Evolutionary conservation across 129 eudicot genomes (phyloP), one percentile per base, ranked within the genome.

Genomic region (Centella asiatica): DNA sequence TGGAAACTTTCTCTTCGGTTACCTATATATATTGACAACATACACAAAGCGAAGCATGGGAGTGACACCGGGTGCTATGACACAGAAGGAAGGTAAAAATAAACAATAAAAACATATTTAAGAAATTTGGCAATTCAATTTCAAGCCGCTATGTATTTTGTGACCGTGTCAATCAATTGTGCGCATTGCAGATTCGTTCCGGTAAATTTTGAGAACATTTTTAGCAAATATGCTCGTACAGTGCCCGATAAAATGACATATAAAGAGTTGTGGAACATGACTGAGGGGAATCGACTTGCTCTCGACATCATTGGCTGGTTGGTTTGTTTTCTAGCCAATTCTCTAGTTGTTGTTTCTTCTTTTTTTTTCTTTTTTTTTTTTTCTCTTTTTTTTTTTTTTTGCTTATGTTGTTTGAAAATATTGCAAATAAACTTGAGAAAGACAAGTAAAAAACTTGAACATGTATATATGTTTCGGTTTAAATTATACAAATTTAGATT

Each of bases 221-320:
- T 90, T 67, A 90, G 88, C 87, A 86, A 84, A 80, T 84, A 84
- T 31, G 98, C 87, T 81, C 87, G 89, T 88, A 42, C 73, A 13
- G 54, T 26, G 3, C 78, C 81, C 14, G 78, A 72, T 31, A 72
- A 75, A 53, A 62, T 80, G 44, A 71, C 81, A 18, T 60, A 62
- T 22, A 36, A 56, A 63, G 81, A 80, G 67, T 7, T 80, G 44
- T 80, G 78, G 81, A 49, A 32, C 45, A 78, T 73, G 83, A 75
- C 81, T 1, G 71, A 75, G 50, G 75, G 75, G 20, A 71, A 76
- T 48, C 62, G 78, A 18, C 61, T 46, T 15, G 71, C 82, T 2
- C 60, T 53, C 20, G 77, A 77, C 48, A 0, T 66, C 0, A 46
- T 77, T 69, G 86, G 83, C 25, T 8, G 44, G 39, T 40, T 48